These are phyloP conservation scores for Posidonia oceanica DNA, from an alignment of 116 monocot genomes.

Conservation along the genomic window DNA sequence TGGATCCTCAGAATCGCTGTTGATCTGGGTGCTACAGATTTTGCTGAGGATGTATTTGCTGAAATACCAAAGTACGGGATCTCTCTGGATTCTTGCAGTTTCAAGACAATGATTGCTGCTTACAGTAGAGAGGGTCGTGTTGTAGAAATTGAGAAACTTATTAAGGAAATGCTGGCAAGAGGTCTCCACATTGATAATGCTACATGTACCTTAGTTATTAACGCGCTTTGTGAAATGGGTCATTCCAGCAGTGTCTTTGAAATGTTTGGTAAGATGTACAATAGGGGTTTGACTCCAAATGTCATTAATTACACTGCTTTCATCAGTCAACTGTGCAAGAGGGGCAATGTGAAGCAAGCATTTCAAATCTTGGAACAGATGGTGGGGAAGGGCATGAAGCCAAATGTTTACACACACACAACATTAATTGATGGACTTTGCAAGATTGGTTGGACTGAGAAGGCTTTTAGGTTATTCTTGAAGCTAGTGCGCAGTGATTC, in stretches of 20 bases:
- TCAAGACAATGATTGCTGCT: slow-evolving; percentile 49
- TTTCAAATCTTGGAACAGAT: slow-evolving; percentile 88
- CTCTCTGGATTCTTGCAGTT: slow-evolving; percentile 34
- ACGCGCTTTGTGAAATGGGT: slow-evolving; percentile 56
- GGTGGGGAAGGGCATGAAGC: slow-evolving; percentile 61
- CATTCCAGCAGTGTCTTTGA: slow-evolving; percentile 24
- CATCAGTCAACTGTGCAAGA: slow-evolving; percentile 73
- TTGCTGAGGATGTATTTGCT: slow-evolving; percentile 51
- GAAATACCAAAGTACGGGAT: slow-evolving; percentile 51
- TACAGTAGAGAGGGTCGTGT: slow-evolving; percentile 34
- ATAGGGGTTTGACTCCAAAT: slow-evolving; percentile 56
- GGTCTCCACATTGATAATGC: slow-evolving; percentile 50
- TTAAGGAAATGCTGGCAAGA: slow-evolving; percentile 35
- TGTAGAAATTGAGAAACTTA: slow-evolving; percentile 37
- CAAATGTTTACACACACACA: slow-evolving; percentile 93
- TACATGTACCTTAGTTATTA: slow-evolving; percentile 56
- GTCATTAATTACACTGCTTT: slow-evolving; percentile 87
- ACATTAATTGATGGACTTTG: slow-evolving; percentile 73
- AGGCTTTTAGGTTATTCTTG: slow-evolving; percentile 84
- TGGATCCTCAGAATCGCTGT: slow-evolving; percentile 43
- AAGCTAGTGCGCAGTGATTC: slow-evolving; percentile 76
- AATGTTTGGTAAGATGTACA: slow-evolving; percentile 55
- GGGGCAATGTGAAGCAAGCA: slow-evolving; percentile 81
- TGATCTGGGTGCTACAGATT: slow-evolving; percentile 18
- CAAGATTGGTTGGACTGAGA: slow-evolving; percentile 95